Percentiles rank a stretch among this genome's conserved stretches.
Evolutionary conservation across 2,329 filamentous ascomycete genomes (phyloP).

Genomic region (Aspergillus costaricaensis): DNA sequence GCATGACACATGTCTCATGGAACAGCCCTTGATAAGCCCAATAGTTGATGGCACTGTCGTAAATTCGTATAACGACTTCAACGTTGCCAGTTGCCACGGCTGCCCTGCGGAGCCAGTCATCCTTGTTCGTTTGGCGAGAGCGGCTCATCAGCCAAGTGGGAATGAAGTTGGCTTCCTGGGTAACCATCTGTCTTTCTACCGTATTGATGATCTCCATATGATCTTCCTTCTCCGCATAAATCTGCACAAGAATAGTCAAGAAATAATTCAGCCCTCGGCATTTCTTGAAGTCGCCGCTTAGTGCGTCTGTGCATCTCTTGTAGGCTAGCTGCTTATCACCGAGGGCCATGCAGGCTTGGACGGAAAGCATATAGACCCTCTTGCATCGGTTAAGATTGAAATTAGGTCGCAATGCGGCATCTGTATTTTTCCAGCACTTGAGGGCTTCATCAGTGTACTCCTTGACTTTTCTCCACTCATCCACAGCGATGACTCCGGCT

Average conservation of each 20-base stretch:
- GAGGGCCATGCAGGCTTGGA: not conserved
- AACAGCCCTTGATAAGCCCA: not conserved
- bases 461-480: not conserved
- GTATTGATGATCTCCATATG: not conserved
- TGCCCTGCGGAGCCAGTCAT: not conserved
- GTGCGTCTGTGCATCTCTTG: not conserved
- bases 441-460: not conserved
- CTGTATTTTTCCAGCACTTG: not conserved
- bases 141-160: not conserved
- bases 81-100: not conserved
- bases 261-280: not conserved
- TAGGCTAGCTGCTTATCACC: not conserved
- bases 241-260: not conserved
- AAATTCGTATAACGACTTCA: not conserved
- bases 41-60: not conserved
- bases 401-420: not conserved
- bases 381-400: not conserved
- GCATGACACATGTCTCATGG: not conserved
- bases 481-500: not conserved
- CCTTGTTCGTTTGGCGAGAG: constrained; percentile 1
- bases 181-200: not conserved
- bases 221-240: not conserved
- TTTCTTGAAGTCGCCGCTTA: not conserved
- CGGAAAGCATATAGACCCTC: not conserved
- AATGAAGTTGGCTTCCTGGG: not conserved